These are phyloP conservation scores for Mortierella sp. DNA, from an alignment of 371 early-diverging fungal species.

Conservation along the genomic window DNA sequence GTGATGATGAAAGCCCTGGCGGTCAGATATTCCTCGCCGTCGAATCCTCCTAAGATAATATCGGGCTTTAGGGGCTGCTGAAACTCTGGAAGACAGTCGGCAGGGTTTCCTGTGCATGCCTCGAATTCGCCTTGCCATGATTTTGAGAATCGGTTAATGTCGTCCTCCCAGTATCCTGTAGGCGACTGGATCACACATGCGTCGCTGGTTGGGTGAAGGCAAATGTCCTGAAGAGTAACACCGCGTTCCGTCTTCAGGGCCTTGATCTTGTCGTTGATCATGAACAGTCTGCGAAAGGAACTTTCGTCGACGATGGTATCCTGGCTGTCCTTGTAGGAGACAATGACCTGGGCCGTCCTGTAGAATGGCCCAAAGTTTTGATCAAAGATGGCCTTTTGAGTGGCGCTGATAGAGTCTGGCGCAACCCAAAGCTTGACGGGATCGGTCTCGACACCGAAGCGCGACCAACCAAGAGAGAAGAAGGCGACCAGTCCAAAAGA, in stretches of 20 bases:
- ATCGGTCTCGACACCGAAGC: slow-evolving; percentile 70
- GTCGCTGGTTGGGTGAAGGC: slow-evolving; percentile 77
- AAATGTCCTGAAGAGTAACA: slow-evolving; percentile 72
- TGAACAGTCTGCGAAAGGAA: slow-evolving; percentile 65
- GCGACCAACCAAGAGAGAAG: slow-evolving; percentile 71
- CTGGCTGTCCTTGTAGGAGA: slow-evolving; percentile 64
- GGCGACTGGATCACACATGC: slow-evolving; percentile 80
- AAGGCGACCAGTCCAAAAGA: slow-evolving; percentile 63
- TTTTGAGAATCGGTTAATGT: slow-evolving; percentile 62
- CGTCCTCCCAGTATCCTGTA: slow-evolving; percentile 82
- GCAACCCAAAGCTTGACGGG: slow-evolving; percentile 83
- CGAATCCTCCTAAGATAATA: slow-evolving; percentile 77
- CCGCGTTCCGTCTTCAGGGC: slow-evolving; percentile 60
- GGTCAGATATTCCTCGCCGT: slow-evolving; percentile 58
- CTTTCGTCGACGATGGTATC: slow-evolving; percentile 64
- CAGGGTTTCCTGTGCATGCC: slow-evolving; percentile 68
- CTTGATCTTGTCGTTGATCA: slow-evolving; percentile 68
- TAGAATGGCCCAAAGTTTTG: slow-evolving; percentile 81
- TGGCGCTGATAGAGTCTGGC: slow-evolving; percentile 71
- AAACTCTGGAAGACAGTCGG: slow-evolving; percentile 74
- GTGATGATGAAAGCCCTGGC: slow-evolving; percentile 77
- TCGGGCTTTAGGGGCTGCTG: slow-evolving; percentile 79
- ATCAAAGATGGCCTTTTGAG: slow-evolving; percentile 79
- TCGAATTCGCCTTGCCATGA: slow-evolving; percentile 64
- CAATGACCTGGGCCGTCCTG: slow-evolving; percentile 78